These are phyloP conservation scores for Straminergon stramineum DNA, from an alignment of 225 moss, liverwort and hornwort genomes.

Conservation along the genomic window DNA sequence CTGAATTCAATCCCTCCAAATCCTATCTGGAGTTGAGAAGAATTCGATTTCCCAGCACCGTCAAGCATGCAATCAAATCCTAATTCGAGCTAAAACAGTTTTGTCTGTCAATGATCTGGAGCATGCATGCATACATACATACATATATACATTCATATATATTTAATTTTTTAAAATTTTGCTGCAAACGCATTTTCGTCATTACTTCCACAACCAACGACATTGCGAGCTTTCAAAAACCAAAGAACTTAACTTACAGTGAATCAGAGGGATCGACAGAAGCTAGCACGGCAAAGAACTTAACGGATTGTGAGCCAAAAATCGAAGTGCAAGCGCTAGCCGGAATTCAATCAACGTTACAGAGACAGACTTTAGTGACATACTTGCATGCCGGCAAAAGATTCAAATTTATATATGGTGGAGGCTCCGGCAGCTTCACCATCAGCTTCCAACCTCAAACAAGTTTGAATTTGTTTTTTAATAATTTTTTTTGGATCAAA, in stretches of 20 bases:
- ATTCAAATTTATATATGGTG: background rate
- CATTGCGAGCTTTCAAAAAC: background rate
- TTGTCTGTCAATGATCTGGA: background rate
- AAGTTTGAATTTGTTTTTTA: too few relatives aligned
- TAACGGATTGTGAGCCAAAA: too few relatives aligned
- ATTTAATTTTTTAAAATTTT: too few relatives aligned
- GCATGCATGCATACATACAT: too few relatives aligned
- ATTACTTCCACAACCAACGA: too few relatives aligned
- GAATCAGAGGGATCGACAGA: background rate
- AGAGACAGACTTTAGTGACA: background rate
- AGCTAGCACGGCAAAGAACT: background rate
- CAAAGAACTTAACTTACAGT: background rate
- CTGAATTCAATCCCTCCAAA: background rate
- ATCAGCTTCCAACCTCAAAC: background rate
- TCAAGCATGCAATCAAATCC: background rate
- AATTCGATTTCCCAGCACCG: background rate
- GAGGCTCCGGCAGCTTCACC: background rate
- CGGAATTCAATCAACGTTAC: background rate
- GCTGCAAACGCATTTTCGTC: background rate
- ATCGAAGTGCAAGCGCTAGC: background rate
- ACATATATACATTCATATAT: too few relatives aligned
- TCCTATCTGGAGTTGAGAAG: background rate
- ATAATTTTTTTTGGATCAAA: background rate
- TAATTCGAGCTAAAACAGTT: background rate
- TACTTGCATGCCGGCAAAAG: background rate